These are phyloP conservation scores for Orbilia javanica DNA, from an alignment of 2,329 filamentous ascomycete genomes.

Conservation along the genomic window DNA sequence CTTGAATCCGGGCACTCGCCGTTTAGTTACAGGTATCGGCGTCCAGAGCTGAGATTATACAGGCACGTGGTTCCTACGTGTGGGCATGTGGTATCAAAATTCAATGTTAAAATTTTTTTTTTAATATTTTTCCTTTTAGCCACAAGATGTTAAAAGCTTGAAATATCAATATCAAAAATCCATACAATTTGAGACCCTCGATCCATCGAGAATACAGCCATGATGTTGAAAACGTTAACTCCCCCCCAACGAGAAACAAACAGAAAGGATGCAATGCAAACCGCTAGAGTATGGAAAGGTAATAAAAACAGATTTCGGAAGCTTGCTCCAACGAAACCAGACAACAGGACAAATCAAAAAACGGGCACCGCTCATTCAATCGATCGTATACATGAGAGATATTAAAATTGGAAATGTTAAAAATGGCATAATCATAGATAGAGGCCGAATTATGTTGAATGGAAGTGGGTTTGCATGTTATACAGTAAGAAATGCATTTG, in stretches of 20 bases:
- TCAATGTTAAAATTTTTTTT: constrained; percentile 56
- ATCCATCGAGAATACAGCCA: not conserved
- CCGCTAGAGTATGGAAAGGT: not conserved
- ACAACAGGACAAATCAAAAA: not conserved
- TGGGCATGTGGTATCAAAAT: constrained; percentile 45
- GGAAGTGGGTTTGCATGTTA: not conserved
- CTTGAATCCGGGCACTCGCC: too few species aligned
- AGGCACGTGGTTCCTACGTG: not conserved
- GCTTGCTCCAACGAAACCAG: too few species aligned
- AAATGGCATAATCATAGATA: not conserved
- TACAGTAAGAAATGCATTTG: constrained; percentile 44
- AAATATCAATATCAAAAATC: not conserved
- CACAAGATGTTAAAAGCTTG: not conserved
- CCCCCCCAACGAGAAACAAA: not conserved
- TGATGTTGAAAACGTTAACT: not conserved
- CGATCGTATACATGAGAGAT: constrained; percentile 37
- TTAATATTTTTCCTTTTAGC: not conserved
- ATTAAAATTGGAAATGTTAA: constrained; percentile 59
- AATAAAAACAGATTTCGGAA: not conserved
- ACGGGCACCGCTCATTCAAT: not conserved
- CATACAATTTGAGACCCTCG: not conserved
- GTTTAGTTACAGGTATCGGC: too few species aligned
- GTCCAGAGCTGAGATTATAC: too few species aligned
- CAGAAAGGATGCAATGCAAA: not conserved
- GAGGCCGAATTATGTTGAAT: constrained; percentile 3